These are phyloP conservation scores for Epicoccum sorghinum DNA, from an alignment of 2,329 filamentous ascomycete genomes.

Conservation along the genomic window DNA sequence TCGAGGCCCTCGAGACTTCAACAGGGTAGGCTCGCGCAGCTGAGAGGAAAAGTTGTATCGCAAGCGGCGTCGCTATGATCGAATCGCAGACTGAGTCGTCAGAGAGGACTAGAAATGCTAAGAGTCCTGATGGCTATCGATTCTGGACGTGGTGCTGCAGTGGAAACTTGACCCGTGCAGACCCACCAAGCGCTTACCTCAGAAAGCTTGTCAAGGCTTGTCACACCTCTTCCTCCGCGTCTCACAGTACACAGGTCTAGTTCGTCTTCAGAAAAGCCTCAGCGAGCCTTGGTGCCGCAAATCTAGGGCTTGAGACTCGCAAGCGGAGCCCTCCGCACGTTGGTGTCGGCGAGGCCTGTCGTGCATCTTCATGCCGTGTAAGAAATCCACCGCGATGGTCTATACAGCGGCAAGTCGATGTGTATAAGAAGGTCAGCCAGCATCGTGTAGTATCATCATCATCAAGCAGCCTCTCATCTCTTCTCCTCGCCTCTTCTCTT, in stretches of 20 bases:
- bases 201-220: constrained; percentile 13
- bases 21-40: not conserved
- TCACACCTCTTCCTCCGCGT: constrained; percentile 1
- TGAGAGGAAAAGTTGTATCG: no score
- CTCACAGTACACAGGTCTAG: not conserved
- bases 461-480: not conserved
- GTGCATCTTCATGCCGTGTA: constrained; percentile 1
- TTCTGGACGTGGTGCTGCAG: not conserved
- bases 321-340: not conserved
- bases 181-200: constrained; percentile 4
- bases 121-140: not conserved
- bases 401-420: not conserved
- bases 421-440: not conserved
- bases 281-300: constrained; percentile 10
- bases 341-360: not conserved
- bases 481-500: not conserved
- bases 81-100: no score
- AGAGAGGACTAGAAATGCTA: not conserved
- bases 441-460: not conserved
- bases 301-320: constrained; percentile 12
- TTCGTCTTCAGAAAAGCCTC: constrained; percentile 3
- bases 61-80: no score
- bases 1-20: no score
- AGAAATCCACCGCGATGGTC: not conserved
- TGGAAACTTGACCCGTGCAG: not conserved